Evolutionary conservation across 2,329 filamentous ascomycete genomes (phyloP).

Genomic region (Xylariaceae sp.): DNA sequence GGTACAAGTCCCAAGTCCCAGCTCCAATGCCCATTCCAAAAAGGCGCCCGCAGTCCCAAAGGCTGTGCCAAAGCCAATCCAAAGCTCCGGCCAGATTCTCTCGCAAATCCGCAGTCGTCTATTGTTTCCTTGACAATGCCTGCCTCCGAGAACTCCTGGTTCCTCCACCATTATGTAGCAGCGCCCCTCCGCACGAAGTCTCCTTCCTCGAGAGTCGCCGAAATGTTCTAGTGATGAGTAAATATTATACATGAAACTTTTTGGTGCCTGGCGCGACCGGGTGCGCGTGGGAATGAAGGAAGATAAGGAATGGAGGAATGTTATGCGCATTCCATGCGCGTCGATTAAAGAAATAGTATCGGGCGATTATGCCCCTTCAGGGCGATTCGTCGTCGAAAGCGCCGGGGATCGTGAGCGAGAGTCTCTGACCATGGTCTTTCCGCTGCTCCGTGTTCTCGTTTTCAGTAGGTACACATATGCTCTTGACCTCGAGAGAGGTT

Average conservation of each 20-base stretch:
- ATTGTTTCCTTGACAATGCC: too few relatives aligned
- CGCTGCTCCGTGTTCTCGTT: conserved; percentile 10
- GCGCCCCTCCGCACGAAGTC: too few relatives aligned
- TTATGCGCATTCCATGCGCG: conserved; percentile 6
- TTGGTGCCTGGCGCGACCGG: too few relatives aligned
- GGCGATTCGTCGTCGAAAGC: conserved; percentile 13
- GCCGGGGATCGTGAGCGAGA: conserved; percentile 31
- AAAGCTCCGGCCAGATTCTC: conserved; percentile 1
- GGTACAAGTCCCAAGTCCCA: not conserved
- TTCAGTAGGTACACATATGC: too few relatives aligned
- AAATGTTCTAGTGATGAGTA: conserved; percentile 8
- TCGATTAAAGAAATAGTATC: conserved; percentile 4
- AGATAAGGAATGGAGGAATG: conserved; percentile 2
- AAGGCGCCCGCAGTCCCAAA: not conserved
- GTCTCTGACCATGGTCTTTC: conserved; percentile 22
- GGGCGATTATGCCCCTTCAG: conserved; percentile 6
- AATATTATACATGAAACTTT: conserved; percentile 19
- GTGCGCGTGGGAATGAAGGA: conserved; percentile 8
- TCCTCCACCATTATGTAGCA: too few relatives aligned
- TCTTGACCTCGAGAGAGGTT: conserved; percentile 13
- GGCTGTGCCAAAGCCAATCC: not conserved
- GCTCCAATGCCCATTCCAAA: not conserved
- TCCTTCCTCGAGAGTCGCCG: too few relatives aligned
- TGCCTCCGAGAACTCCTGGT: too few relatives aligned
- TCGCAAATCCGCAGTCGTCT: not conserved